Base-by-base conservation (phyloP, 768 basidiomycete species). In the Calvatia gigantea region DNA sequence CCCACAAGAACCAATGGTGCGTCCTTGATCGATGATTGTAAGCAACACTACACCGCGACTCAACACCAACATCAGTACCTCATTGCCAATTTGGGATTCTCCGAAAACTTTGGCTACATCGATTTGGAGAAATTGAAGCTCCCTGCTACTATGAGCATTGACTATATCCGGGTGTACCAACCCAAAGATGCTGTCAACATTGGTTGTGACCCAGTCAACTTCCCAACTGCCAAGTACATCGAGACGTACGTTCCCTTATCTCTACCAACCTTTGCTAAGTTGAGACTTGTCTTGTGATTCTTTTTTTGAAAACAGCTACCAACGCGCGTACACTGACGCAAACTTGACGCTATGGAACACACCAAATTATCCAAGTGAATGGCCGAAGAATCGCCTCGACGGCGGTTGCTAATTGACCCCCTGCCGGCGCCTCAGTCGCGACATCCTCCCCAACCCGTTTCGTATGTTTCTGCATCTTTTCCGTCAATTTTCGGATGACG, bases 101-200 rank as follows among this genome's bases (percentile, higher is more conserved):
- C 87, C 6, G 59, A 72, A 41, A 84, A 80, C 62, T 91, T 91
- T 66, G 88, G 85, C 14, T 73, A 67, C 6, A 81, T 90, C 62
- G 83, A 91, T 60, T 75, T 83, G 51, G 72, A 73, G 4, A 61
- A 81, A 35, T 64, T 90, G 27, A 67, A 69, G 17, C 77, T 86
- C 62, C 83, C 83, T 4, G 67, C 79, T 7, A 75, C 73, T 25
- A 86, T 94, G 87, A 73, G 73, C 52, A 72, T 94, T 47, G 94
- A 96, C 64, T 95, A 84, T 56, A 83, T 95, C 54, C 82, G 94
- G 1, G 88, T 96, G 6, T 88, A 87, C 60, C 86, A 86, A 59
- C 73, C 73, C 11, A 65, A 71, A 44, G 70, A 78, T 58, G 63
- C 70, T 4, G 65, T 73, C 33, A 83, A 84, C 60, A 71, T 85